Evolutionary conservation across 169 alveolate species (phyloP), one percentile per base, ranked within the genome.

Genomic region (Plasmodium gonderi): DNA sequence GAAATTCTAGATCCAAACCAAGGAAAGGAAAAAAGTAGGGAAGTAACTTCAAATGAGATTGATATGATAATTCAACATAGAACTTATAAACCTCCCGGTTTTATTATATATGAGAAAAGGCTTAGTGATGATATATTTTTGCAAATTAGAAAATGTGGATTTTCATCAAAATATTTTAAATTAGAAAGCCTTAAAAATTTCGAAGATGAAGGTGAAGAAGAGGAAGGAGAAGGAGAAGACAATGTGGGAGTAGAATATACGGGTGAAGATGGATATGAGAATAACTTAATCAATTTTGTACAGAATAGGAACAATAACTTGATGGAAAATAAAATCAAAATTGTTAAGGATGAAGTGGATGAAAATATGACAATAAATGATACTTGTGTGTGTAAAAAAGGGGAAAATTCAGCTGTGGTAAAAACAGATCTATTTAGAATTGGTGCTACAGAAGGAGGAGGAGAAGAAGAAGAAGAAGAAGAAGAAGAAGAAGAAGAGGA

Each of bases 131-230:
- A 85, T 36, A 74, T 85, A 60, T 68, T 23, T 75, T 85, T 85
- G 54, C 92, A 85, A 60, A 85, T 85, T 31, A 49, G 92, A 45
- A 85, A 85, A 20, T 85, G 92, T 75, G 92, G 92, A 1, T 85
- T 85, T 75, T 85, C 92, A 9, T 76, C 85, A 3, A 8, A 11
- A 4, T 85, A 85, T 85, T 85, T 85, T 85, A 85, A 85, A 60
- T 14, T n/a, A 3, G 33, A 49, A 29, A 69, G n/a, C 4, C 38
- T 42, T 20, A 65, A 51, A 12, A 7, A 11, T 49, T 23, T 12
- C 45, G 29, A 17, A 9, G 68, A 12, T 7, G 81, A 75, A 26
- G 29, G 17, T 14, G 26, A 65, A 6, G 36, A 60, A 17, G 26
- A 6, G n/a, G 45, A 79, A 3, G 38, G 36, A 9, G 77, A 31